A percentile compares a stretch with the other conserved stretches of the same genome.
Evolutionary conservation across 768 basidiomycete genomes (phyloP).

Genomic region (Nidula microcarpa): DNA sequence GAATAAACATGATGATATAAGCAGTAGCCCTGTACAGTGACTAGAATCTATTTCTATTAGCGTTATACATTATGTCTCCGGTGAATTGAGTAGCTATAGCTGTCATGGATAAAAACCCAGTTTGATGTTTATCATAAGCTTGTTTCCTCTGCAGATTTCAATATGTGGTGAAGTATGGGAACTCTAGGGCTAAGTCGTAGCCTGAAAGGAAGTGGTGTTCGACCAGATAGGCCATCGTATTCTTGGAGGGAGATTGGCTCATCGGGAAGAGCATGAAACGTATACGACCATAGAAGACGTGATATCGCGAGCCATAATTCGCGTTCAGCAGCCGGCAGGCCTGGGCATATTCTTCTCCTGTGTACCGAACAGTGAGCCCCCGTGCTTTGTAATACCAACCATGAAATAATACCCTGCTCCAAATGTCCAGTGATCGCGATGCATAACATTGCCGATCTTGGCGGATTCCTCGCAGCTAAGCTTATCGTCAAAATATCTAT

Average conservation of each 20-base stretch:
- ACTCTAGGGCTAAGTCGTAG: conserved; percentile 19
- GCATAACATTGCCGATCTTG: conserved; percentile 30
- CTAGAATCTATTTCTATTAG: no score
- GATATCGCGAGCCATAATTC: conserved; percentile 43
- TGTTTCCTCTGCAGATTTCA: no score
- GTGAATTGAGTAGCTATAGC: no score
- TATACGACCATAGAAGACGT: conserved; percentile 44
- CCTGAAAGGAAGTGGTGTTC: conserved; percentile 39
- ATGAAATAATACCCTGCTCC: conserved; percentile 33
- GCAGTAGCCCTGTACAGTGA: no score
- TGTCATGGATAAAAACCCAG: no score
- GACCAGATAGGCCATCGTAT: conserved; percentile 46
- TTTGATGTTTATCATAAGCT: no score
- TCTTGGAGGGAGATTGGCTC: conserved; percentile 43
- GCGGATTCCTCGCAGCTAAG: conserved; percentile 35
- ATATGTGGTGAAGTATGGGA: no score
- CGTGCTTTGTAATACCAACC: background rate
- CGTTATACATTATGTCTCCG: no score
- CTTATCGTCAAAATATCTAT: conserved; percentile 37
- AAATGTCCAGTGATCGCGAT: conserved; percentile 48
- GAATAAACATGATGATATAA: no score
- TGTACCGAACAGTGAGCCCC: background rate
- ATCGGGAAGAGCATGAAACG: conserved; percentile 31
- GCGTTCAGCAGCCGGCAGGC: conserved; percentile 38
- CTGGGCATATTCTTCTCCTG: conserved; percentile 37